Conservation (phyloP, 2,329 filamentous ascomycete species). For the Amesomyces nigricolor region DNA sequence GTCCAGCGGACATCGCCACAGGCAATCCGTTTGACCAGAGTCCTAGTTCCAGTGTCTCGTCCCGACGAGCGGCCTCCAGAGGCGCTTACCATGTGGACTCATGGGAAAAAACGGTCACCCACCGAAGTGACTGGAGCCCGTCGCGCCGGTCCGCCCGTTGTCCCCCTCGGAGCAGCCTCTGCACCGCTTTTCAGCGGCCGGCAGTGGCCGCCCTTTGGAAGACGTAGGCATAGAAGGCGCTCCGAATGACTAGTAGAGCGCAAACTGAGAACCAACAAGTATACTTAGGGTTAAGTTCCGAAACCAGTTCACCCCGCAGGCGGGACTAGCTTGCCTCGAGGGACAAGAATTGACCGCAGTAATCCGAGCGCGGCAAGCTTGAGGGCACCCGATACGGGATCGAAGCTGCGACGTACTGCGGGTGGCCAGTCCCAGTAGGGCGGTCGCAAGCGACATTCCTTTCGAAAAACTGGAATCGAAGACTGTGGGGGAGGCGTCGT, state of each 20-base stretch:
- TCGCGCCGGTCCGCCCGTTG: constrained; percentile 44
- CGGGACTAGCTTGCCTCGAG: constrained; percentile 35
- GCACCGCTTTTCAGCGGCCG: constrained; percentile 48
- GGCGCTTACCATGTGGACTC: constrained; percentile 71
- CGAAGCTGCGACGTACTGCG: constrained; percentile 53
- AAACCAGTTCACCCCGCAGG: constrained; percentile 54
- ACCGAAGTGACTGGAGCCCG: constrained; percentile 54
- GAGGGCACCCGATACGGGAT: constrained; percentile 53
- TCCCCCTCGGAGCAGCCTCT: constrained; percentile 27
- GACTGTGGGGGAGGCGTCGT: constrained; percentile 75
- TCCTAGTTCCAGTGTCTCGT: constrained; percentile 57
- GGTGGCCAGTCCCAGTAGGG: constrained; percentile 32
- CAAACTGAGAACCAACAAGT: constrained; percentile 68
- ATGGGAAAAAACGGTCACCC: constrained; percentile 61
- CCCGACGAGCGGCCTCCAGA: constrained; percentile 74
- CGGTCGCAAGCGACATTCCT: constrained; percentile 54
- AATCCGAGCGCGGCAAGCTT: constrained; percentile 44
- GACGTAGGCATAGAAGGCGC: constrained; percentile 55
- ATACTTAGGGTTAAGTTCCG: constrained; percentile 97
- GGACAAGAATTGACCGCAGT: constrained; percentile 24
- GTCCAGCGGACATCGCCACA: constrained; percentile 31
- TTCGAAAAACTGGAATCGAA: constrained; percentile 66
- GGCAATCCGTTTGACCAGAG: constrained; percentile 44
- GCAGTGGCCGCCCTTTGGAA: constrained; percentile 14
- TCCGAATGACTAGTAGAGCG: constrained; percentile 59